These are phyloP conservation scores for Myxozyma neotropica DNA, from an alignment of 805 yeast genomes.

Conservation along the genomic window DNA sequence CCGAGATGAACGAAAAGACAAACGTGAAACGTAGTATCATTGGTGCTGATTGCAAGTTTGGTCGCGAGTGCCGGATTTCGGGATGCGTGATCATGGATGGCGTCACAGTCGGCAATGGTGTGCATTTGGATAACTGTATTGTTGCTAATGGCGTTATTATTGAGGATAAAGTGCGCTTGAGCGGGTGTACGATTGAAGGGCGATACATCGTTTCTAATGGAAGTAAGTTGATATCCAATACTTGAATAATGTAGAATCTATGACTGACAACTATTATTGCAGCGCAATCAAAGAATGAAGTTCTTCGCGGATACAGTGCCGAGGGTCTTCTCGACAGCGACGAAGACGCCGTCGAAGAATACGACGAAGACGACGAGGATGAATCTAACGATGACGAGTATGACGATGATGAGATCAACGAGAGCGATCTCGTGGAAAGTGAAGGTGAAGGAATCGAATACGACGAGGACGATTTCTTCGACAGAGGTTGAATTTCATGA, in stretches of 20 bases:
- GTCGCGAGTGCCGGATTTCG: constrained; percentile 82
- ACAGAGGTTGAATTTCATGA: constrained; percentile 12
- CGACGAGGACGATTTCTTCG: constrained; percentile 34
- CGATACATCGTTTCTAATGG: constrained; percentile 66
- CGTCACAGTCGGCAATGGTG: constrained; percentile 66
- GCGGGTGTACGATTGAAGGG: constrained; percentile 85
- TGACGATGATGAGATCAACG: constrained; percentile 27
- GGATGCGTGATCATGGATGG: constrained; percentile 80
- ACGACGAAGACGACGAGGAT: constrained; percentile 21
- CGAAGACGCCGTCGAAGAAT: constrained; percentile 36
- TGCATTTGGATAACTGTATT: constrained; percentile 78
- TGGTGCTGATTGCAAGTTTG: constrained; percentile 73
- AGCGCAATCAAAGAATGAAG: constrained; percentile 44
- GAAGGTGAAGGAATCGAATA: constrained; percentile 33
- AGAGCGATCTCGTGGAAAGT: constrained; percentile 23
- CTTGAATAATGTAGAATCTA: too few relatives aligned
- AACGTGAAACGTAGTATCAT: constrained; percentile 84
- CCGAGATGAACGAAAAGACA: constrained; percentile 77
- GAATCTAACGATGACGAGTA: constrained; percentile 17
- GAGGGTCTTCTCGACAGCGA: constrained; percentile 42
- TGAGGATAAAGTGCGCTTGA: constrained; percentile 63
- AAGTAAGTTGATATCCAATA: too few relatives aligned
- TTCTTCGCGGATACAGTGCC: constrained; percentile 45
- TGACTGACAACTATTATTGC: constrained; percentile 6
- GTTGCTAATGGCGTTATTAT: constrained; percentile 72